Evolutionary conservation across 805 yeast genomes (phyloP).

Genomic region (Clavispora santaluciae): DNA sequence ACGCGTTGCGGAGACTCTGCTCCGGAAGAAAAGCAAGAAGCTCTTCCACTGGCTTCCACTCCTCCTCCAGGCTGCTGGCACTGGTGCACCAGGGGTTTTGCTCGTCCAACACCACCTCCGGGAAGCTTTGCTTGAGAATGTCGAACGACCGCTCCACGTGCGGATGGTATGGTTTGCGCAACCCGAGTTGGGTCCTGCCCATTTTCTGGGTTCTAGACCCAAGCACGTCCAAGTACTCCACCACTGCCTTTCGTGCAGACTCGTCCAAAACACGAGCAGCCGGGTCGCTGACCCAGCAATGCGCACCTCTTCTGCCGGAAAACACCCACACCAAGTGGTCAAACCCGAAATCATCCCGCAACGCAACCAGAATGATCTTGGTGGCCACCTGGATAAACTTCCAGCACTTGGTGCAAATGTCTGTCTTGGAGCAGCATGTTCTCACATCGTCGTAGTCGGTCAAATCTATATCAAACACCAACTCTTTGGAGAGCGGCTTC

Average conservation of each 20-base stretch:
- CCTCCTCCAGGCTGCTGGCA: constrained; percentile 34
- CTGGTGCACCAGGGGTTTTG: constrained; percentile 77
- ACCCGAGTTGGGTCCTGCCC: constrained; percentile 47
- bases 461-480: constrained; percentile 95
- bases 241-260: constrained; percentile 65
- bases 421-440: constrained; percentile 87
- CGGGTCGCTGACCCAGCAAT: constrained; percentile 93
- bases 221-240: constrained; percentile 78
- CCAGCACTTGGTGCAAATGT: constrained; percentile 90
- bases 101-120: constrained; percentile 61
- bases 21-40: constrained; percentile 63
- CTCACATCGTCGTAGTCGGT: constrained; percentile 93
- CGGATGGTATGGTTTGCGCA: constrained; percentile 86
- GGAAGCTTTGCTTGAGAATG: constrained; percentile 58
- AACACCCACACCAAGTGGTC: constrained; percentile 87
- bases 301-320: constrained; percentile 98
- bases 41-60: constrained; percentile 46
- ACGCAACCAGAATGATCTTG: constrained; percentile 62
- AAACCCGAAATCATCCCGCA: constrained; percentile 87
- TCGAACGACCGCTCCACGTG: constrained; percentile 73
- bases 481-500: constrained; percentile 79
- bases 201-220: constrained; percentile 34
- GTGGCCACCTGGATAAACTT: constrained; percentile 82
- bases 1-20: constrained; percentile 45
- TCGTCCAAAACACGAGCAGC: constrained; percentile 77